Evolutionary conservation across 2,329 filamentous ascomycete genomes (phyloP).

Genomic region (Pleurostoma richardsiae): DNA sequence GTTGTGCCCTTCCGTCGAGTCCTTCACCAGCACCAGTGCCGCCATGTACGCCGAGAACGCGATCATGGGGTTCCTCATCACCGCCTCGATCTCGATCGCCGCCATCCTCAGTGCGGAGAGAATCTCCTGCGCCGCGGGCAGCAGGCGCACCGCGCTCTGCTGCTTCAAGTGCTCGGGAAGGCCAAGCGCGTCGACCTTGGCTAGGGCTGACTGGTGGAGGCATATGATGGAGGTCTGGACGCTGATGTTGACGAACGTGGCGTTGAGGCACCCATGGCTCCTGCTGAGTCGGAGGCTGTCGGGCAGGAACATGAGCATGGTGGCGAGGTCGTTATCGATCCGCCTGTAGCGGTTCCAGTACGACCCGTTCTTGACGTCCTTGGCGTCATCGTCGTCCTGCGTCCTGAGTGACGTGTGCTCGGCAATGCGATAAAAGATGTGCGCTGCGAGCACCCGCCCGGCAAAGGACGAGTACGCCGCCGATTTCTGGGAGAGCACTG

Average conservation of each 20-base stretch:
- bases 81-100: conserved; percentile 14
- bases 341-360: conserved; percentile 64
- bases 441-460: conserved; percentile 54
- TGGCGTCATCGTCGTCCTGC: conserved; percentile 48
- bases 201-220: conserved; percentile 65
- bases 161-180: conserved; percentile 51
- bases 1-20: conserved; percentile 36
- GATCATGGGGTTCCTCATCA: conserved; percentile 64
- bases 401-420: conserved; percentile 51
- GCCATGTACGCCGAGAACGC: conserved; percentile 69
- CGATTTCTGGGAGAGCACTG: conserved; percentile 38
- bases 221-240: conserved; percentile 66
- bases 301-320: conserved; percentile 55
- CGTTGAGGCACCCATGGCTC: conserved; percentile 54
- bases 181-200: conserved; percentile 60
- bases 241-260: conserved; percentile 63
- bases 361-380: conserved; percentile 56
- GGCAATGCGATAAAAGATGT: conserved; percentile 58
- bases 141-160: conserved; percentile 62
- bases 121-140: conserved; percentile 63
- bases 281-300: conserved; percentile 52
- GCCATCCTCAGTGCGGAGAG: conserved; percentile 65
- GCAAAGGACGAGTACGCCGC: conserved; percentile 48
- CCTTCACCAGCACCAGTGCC: conserved; percentile 66
- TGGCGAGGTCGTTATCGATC: conserved; percentile 58